These are phyloP conservation scores for Geotrichum reessii DNA, from an alignment of 1,139 yeast genomes.

Conservation along the genomic window DNA sequence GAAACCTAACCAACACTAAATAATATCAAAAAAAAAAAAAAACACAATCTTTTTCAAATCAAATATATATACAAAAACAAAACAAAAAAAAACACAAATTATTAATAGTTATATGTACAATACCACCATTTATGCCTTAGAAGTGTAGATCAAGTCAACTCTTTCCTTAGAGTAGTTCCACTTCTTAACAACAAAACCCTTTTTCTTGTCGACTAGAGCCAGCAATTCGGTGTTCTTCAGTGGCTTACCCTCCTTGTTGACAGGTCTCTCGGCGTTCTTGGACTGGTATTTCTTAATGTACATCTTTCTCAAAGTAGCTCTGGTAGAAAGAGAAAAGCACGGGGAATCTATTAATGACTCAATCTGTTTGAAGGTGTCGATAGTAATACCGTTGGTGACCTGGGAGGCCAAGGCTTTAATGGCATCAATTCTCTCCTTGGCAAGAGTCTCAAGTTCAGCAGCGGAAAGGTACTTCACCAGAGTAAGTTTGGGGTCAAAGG, in stretches of 20 bases:
- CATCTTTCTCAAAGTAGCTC: constrained; percentile 38
- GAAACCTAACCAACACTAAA: too few species aligned
- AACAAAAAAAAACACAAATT: background rate
- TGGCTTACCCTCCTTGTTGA: constrained; percentile 32
- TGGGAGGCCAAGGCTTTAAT: constrained; percentile 12
- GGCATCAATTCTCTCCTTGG: constrained; percentile 29
- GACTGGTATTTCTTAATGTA: constrained; percentile 40
- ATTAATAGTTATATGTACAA: constrained; percentile 1
- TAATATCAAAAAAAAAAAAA: background rate
- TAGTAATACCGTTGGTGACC: constrained; percentile 14
- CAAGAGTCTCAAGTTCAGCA: constrained; percentile 36
- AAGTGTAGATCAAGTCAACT: constrained; percentile 36
- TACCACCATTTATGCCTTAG: constrained; percentile 14
- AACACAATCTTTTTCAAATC: background rate
- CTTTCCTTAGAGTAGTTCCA: constrained; percentile 47
- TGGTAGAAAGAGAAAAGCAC: constrained; percentile 39
- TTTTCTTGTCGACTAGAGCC: constrained; percentile 16
- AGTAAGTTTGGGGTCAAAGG: constrained; percentile 25
- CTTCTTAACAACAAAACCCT: constrained; percentile 40
- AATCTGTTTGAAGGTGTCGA: constrained; percentile 18
- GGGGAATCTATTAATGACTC: constrained; percentile 26
- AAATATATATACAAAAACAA: background rate
- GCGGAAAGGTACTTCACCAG: constrained; percentile 23
- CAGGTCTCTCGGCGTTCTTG: constrained; percentile 32
- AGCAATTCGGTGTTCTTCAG: constrained; percentile 28